Evolutionary conservation across 164 flowering plant genomes (phyloP), one percentile per base, ranked within the genome.

Genomic region (Annona squamosa): DNA sequence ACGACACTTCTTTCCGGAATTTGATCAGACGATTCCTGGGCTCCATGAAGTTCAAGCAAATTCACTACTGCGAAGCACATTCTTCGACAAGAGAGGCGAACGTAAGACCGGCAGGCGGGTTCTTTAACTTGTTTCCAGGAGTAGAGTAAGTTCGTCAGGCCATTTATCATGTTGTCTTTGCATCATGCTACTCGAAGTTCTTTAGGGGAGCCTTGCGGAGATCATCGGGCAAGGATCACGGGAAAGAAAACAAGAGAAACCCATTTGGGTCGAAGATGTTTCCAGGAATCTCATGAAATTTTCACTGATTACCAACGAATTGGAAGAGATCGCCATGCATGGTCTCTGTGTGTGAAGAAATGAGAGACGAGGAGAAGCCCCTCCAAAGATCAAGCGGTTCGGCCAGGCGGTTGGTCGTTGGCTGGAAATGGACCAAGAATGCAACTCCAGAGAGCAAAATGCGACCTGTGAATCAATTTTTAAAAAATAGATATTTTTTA

Each of bases 1-100:
- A 88, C 84, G 52, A 86, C 45, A 73, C 75, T 84, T 79, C 74
- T 84, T 0, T 80, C 83, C 42, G 62, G 43, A 12, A 84, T 86
- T 19, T 69, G 80, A 74, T 80, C 87, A 73, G 86, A 86, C 78
- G 83, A 64, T 26, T 77, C 41, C 17, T 75, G 42, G 0, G 87
- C 85, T 16, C 46, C 46, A 13, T 0, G 7, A 46, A 68, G 3
- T n/a, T 12, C 42, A 3, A 16, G 37, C 5, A 37, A 16, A 10
- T 46, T 46, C 6, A 13, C 26, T 5, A 16, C 4, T 43, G 17
- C 5, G 4, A 17, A 3, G 16, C 68, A 41, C 13, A 46, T 13
- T 5, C 4, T 3, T 12, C 47, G 18, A 7, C 43, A 10, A 12
- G 43, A 43, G 45, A 66, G 46, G 1, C 45, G 13, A 66, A 66